phyloP scores from a whole-genome alignment of 2,329 filamentous ascomycete species.

The Hawksworthiomyces lignivorus region DNA sequence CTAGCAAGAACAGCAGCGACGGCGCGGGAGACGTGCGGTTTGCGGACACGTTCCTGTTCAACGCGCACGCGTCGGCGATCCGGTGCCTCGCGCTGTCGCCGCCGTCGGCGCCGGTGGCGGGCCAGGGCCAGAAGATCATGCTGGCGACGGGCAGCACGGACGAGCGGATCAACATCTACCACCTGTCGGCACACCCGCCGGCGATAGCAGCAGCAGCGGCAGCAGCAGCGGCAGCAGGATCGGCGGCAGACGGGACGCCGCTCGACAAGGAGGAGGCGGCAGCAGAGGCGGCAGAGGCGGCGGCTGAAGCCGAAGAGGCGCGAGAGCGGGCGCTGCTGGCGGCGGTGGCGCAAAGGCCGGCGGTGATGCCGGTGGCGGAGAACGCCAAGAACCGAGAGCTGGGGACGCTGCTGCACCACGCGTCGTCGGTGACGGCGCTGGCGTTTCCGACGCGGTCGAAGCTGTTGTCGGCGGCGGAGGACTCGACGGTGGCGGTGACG shows the following conservation, averaged over 20 bases:
- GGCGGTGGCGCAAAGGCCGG: slow-evolving; percentile 55
- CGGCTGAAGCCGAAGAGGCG: slow-evolving; percentile 18
- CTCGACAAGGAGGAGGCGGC: too few relatives aligned
- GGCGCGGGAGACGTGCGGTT: slow-evolving; percentile 50
- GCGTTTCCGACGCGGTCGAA: slow-evolving; percentile 81
- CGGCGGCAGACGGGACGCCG: too few relatives aligned
- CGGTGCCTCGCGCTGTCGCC: slow-evolving; percentile 82
- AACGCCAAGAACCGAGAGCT: slow-evolving; percentile 83
- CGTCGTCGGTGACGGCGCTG: slow-evolving; percentile 70
- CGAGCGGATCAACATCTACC: slow-evolving; percentile 92
- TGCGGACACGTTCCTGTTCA: slow-evolving; percentile 90
- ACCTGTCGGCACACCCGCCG: slow-evolving; percentile 64
- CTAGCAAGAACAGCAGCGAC: slow-evolving; percentile 12
- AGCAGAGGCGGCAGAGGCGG: background rate
- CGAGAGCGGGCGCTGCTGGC: slow-evolving; percentile 53
- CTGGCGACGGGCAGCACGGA: slow-evolving; percentile 89
- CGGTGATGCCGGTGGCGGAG: slow-evolving; percentile 55
- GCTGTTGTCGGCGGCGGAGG: slow-evolving; percentile 78
- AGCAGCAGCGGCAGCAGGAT: background rate
- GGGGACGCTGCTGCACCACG: slow-evolving; percentile 79
- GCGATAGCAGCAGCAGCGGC: slow-evolving; percentile 32
- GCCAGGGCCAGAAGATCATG: slow-evolving; percentile 71
- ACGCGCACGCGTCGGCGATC: slow-evolving; percentile 84
- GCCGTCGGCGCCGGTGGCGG: slow-evolving; percentile 52
- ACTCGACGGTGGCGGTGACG: slow-evolving; percentile 84